A percentile compares a stretch with the other conserved stretches of the same genome.
Evolutionary conservation across 2,329 filamentous ascomycete genomes (phyloP).

Genomic region (Tolypocladium guangdongense): DNA sequence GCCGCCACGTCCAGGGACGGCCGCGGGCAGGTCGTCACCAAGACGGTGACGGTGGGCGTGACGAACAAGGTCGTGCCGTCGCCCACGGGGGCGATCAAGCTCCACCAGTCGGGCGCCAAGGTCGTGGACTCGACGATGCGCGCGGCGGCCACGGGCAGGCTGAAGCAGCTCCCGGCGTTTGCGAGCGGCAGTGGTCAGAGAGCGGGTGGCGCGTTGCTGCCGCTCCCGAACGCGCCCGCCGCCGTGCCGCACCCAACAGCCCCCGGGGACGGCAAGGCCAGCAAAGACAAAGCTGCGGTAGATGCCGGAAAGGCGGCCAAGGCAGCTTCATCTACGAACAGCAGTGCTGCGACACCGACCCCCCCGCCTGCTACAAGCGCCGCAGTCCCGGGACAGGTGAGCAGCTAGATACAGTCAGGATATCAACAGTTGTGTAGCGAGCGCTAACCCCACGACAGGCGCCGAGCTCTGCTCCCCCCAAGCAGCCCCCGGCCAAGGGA

Average conservation of each 20-base stretch:
- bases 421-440: no score
- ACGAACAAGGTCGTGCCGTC: background rate
- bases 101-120: background rate
- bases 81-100: background rate
- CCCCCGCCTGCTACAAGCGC: background rate
- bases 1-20: background rate
- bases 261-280: no score
- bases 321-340: background rate
- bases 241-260: background rate
- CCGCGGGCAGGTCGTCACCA: background rate
- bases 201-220: background rate
- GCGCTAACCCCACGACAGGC: background rate
- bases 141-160: background rate
- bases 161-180: slow-evolving; percentile 1
- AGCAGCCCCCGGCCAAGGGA: background rate
- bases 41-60: background rate
- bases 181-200: background rate
- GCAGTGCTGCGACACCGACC: background rate
- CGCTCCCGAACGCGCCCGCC: background rate
- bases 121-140: background rate
- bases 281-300: background rate
- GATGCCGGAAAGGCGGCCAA: background rate
- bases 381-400: background rate
- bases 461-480: background rate
- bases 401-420: no score